Evolutionary conservation across 768 basidiomycete genomes (phyloP), one percentile per base, ranked within the genome.

Genomic region (Sporobolomyces roseus): DNA sequence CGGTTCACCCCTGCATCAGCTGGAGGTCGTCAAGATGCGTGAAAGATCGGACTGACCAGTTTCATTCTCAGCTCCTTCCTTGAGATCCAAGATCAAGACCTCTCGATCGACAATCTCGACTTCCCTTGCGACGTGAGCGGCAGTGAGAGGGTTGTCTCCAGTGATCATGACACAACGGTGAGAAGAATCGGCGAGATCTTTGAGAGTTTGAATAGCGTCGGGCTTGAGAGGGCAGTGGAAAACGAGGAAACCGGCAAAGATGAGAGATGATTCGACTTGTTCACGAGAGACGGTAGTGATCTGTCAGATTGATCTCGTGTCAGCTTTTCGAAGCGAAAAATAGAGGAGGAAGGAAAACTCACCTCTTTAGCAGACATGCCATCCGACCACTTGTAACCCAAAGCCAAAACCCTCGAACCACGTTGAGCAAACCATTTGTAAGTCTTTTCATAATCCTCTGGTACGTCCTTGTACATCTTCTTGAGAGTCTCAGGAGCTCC

Each of bases 121-220:
- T 76, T 94, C 92, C 30, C 84, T 84, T 23, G 96, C 96, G 51
- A 99, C 93, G 77, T 98, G 96, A 0, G 90, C 87, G 12, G 96
- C 96, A 0, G 96, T 99, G 61, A 99, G 81, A 12, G 96, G 96
- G 78, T 98, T 98, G 78, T 99, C 96, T 43, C 96, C 96, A 52
- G 96, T 99, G 71, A 99, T 99, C 96, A 99, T 99, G 65, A 98
- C 83, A 78, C 96, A 98, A 92, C 96, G 85, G 79, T 99, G 96
- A 0, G 93, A 96, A 12, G 94, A 91, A 76, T 98, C 94, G 4
- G 88, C 87, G 61, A 99, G 82, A 91, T 94, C 94, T 79, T 89
- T 91, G 65, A 99, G 83, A 0, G 90, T 85, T 68, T 88, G 86
- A 16, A 98, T 83, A 2, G 96, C 96, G 78, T 99, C 96, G 21